These are phyloP conservation scores for Ophiocordyceps unilateralis DNA, from an alignment of 2,329 filamentous ascomycete species.

Conservation along the genomic window DNA sequence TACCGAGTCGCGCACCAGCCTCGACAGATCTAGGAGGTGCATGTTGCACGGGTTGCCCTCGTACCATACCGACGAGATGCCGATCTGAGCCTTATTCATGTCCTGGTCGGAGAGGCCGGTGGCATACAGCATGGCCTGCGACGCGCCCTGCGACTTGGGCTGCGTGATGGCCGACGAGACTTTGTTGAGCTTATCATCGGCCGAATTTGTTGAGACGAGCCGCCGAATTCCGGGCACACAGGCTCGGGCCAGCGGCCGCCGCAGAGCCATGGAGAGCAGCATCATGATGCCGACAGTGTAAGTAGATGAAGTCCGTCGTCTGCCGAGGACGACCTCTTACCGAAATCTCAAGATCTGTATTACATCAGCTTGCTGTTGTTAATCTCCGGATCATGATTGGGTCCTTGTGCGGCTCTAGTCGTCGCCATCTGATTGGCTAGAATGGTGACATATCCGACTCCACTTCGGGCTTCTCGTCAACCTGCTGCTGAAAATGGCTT, in stretches of 20 bases:
- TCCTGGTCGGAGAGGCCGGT: constrained; percentile 75
- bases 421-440: too few species aligned
- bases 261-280: neutral
- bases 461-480: too few species aligned
- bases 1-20: constrained; percentile 48
- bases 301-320: too few species aligned
- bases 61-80: constrained; percentile 97
- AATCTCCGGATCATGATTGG: too few species aligned
- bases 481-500: too few species aligned
- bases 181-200: constrained; percentile 56
- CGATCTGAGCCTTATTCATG: constrained; percentile 93
- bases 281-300: neutral
- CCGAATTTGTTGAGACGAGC: neutral
- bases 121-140: constrained; percentile 96
- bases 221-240: neutral
- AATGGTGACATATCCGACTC: too few species aligned
- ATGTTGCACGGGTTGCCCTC: constrained; percentile 98
- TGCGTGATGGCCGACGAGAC: constrained; percentile 77
- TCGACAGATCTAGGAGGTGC: constrained; percentile 84
- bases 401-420: too few species aligned
- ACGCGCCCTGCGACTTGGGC: constrained; percentile 94
- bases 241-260: neutral
- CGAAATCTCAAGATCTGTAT: too few species aligned
- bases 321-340: too few species aligned
- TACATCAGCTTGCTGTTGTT: too few species aligned